These are phyloP conservation scores for Globisporangium echinulatum DNA, from an alignment of 352 stramenopile species.

Conservation along the genomic window DNA sequence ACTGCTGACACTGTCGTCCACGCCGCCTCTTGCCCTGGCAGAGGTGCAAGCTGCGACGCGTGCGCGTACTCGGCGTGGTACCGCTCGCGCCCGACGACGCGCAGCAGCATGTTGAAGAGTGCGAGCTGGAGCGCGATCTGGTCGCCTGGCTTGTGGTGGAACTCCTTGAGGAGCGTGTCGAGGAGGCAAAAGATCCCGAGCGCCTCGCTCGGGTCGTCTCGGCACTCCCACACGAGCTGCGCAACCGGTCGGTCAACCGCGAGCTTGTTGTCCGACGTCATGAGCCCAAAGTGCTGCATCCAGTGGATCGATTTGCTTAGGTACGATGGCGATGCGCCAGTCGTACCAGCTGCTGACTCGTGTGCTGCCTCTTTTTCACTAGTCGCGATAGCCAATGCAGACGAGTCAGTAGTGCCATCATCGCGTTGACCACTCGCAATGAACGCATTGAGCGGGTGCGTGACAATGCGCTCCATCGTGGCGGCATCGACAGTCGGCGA, in stretches of 20 bases:
- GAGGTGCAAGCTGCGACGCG: constrained; percentile 42
- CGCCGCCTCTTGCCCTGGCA: constrained; percentile 64
- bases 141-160: constrained; percentile 81
- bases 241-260: constrained; percentile 66
- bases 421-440: constrained; percentile 26
- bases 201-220: constrained; percentile 71
- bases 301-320: constrained; percentile 87
- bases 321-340: constrained; percentile 21
- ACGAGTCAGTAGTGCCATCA: constrained; percentile 8
- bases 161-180: constrained; percentile 71
- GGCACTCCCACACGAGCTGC: constrained; percentile 80
- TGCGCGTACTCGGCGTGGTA: constrained; percentile 72
- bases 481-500: constrained; percentile 88
- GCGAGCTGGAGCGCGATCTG: constrained; percentile 76
- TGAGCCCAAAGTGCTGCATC: constrained; percentile 85
- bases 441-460: constrained; percentile 76
- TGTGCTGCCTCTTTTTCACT: constrained; percentile 31
- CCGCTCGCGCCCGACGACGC: constrained; percentile 70
- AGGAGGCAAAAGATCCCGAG: constrained; percentile 79
- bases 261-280: constrained; percentile 69
- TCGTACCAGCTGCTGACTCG: no score
- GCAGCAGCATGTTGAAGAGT: constrained; percentile 84
- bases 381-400: background rate
- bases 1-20: constrained; percentile 68
- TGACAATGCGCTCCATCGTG: constrained; percentile 85